Percentiles rank a stretch among this genome's conserved stretches.
Conservation (phyloP, 1,284 basidiomycete species). For the Dichomitus squalens region DNA sequence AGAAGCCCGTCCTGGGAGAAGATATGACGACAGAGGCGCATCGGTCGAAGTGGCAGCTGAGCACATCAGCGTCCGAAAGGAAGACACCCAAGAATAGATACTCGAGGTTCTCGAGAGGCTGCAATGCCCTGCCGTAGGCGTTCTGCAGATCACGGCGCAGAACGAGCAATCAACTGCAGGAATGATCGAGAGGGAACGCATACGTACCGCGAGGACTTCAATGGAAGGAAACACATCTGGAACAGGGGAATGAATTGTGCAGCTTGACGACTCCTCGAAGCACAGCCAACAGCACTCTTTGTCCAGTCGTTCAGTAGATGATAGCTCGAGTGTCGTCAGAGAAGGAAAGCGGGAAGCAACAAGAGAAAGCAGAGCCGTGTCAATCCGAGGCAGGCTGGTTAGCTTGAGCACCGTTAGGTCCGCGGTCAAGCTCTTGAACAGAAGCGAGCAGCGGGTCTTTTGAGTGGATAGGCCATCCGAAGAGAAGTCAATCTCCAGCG, state of each 20-base stretch:
- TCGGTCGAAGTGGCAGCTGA: conserved; percentile 36
- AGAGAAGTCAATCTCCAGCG: conserved; percentile 30
- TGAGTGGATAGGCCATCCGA: conserved; percentile 32
- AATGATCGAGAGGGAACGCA: not conserved
- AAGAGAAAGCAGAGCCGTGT: conserved; percentile 45
- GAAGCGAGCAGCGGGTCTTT: conserved; percentile 22
- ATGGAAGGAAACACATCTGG: conserved; percentile 48
- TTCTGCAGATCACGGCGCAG: not conserved
- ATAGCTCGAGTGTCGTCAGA: conserved; percentile 51
- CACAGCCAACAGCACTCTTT: conserved; percentile 60
- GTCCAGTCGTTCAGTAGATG: conserved; percentile 59
- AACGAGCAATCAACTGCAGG: not conserved
- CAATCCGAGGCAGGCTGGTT: conserved; percentile 55
- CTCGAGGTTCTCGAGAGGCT: conserved; percentile 38
- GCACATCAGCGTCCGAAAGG: conserved; percentile 49
- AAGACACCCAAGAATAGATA: conserved; percentile 61
- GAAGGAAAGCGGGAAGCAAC: conserved; percentile 48
- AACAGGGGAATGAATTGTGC: conserved; percentile 63
- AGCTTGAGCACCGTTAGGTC: conserved; percentile 46
- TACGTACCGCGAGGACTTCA: conserved; percentile 52
- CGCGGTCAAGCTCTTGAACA: conserved; percentile 30
- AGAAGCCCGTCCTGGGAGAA: conserved; percentile 38
- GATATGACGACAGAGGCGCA: conserved; percentile 38
- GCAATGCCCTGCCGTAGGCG: conserved; percentile 4
- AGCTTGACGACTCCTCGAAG: conserved; percentile 58